Percentiles rank a stretch among this genome's conserved stretches.
Conservation (phyloP, 176 grass and related monocot species). For the Musa troglodytarum region DNA sequence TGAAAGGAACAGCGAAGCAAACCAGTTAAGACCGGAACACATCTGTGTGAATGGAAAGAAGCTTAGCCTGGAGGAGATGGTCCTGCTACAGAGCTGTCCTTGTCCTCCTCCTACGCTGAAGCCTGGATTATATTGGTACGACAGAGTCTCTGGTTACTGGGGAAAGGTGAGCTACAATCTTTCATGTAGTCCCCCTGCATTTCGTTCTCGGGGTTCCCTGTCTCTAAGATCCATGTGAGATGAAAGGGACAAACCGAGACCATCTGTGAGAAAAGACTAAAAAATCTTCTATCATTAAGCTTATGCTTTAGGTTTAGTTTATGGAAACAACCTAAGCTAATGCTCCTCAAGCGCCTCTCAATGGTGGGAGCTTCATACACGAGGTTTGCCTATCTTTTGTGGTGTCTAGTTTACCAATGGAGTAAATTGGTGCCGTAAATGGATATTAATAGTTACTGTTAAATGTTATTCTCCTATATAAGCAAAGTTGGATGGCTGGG, state of each 20-base stretch:
- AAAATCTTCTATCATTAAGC: no score
- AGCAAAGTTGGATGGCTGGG: neutral
- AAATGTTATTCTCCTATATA: neutral
- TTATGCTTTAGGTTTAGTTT: no score
- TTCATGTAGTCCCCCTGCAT: neutral
- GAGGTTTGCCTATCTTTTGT: neutral
- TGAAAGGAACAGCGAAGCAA: constrained; percentile 63
- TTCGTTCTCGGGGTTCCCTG: neutral
- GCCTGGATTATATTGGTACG: constrained; percentile 86
- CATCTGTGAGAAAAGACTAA: neutral
- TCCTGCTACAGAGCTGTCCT: constrained; percentile 53
- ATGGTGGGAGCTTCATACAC: no score
- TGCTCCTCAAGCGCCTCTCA: no score
- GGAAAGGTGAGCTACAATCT: constrained; percentile 57
- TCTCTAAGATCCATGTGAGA: neutral
- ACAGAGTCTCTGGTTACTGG: constrained; percentile 94
- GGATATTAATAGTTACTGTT: neutral
- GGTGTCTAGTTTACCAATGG: neutral
- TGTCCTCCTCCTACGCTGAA: constrained; percentile 69
- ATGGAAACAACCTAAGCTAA: no score
- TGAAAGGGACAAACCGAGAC: neutral
- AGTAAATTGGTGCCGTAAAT: neutral
- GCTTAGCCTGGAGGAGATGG: constrained; percentile 54
- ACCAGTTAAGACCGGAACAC: constrained; percentile 67
- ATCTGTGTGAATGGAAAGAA: constrained; percentile 62